Percentiles rank a stretch among this genome's conserved stretches.
Evolutionary conservation across 106 monocot species (phyloP).

Genomic region (Alisma plantagoaquatica): DNA sequence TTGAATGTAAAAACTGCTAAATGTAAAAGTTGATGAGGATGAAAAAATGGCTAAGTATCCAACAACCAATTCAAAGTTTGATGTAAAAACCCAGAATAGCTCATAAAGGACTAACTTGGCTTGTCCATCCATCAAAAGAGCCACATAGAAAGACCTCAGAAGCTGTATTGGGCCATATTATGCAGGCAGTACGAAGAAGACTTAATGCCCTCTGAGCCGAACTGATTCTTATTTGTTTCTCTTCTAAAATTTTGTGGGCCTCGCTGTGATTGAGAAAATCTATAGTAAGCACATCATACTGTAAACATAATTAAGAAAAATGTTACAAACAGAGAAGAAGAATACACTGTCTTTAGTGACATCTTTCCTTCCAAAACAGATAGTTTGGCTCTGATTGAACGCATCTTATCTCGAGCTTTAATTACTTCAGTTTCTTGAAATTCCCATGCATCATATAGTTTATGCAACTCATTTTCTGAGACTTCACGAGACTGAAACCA

Average conservation of each 20-base stretch:
- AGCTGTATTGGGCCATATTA: constrained; percentile 70
- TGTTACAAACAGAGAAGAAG: background rate
- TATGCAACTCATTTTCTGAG: constrained; percentile 25
- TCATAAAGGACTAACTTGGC: constrained; percentile 42
- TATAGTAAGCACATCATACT: too few species aligned
- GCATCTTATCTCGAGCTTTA: constrained; percentile 44
- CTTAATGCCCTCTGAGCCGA: constrained; percentile 33
- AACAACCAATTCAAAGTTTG: background rate
- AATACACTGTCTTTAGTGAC: constrained; percentile 54
- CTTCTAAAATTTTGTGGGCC: constrained; percentile 34
- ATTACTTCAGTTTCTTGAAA: constrained; percentile 79
- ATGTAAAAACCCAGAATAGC: background rate
- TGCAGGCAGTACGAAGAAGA: constrained; percentile 30
- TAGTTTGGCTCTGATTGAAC: constrained; percentile 59
- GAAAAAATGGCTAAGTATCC: background rate
- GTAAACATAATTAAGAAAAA: background rate
- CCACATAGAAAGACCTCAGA: constrained; percentile 75
- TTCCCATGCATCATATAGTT: constrained; percentile 71
- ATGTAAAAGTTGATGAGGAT: background rate
- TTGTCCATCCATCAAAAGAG: constrained; percentile 94
- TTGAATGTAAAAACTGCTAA: background rate
- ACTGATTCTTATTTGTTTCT: constrained; percentile 42
- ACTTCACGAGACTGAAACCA: constrained; percentile 26
- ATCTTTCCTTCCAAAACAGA: constrained; percentile 68
- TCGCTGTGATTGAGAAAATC: constrained; percentile 21